phyloP scores from a whole-genome alignment of 139 green algal genomes.

The Micractinium sp. region DNA sequence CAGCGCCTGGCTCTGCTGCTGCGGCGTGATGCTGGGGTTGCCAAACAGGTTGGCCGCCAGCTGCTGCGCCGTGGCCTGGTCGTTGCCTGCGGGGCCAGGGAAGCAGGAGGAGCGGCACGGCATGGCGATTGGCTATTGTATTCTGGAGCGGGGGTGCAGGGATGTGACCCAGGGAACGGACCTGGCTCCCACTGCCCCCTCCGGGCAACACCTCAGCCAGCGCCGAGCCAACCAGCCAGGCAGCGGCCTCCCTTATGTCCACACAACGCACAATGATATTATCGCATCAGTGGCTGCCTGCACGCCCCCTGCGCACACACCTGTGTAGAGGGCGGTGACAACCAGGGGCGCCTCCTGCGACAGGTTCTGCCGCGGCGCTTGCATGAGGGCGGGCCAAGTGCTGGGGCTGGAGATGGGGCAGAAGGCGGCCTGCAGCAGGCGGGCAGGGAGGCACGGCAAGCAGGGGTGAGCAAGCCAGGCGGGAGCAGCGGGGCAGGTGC shows the following conservation, averaged over 20 bases:
- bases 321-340: background rate
- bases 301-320: background rate
- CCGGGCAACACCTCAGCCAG: no score
- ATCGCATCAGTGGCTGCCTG: no score
- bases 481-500: no score
- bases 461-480: no score
- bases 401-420: constrained; percentile 50
- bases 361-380: background rate
- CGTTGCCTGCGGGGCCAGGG: background rate
- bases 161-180: no score
- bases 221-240: no score
- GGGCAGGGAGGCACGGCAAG: no score
- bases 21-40: constrained; percentile 8
- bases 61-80: background rate
- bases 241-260: no score
- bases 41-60: constrained; percentile 19
- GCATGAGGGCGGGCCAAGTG: constrained; percentile 62
- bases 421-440: constrained; percentile 35
- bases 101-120: background rate
- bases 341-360: background rate
- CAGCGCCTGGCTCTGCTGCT: background rate
- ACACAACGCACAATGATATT: no score
- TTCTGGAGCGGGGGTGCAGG: no score
- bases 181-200: no score
- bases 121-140: no score